These are phyloP conservation scores for Saccharomycopsis olivae DNA, from an alignment of 805 yeast species.

Conservation along the genomic window DNA sequence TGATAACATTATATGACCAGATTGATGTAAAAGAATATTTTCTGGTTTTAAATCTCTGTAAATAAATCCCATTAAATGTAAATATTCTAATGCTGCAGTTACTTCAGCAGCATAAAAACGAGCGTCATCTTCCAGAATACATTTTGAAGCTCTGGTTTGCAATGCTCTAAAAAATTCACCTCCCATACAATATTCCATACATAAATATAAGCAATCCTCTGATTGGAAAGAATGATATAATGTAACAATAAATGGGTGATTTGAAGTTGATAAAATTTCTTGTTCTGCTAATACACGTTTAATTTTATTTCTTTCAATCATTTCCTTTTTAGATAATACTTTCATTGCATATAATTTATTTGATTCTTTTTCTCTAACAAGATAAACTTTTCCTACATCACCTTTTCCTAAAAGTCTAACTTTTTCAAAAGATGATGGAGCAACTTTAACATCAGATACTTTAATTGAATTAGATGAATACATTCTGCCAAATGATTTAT, in stretches of 20 bases:
- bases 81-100: conserved; percentile 89
- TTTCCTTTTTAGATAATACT: conserved; percentile 78
- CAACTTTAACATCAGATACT: conserved; percentile 67
- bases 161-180: conserved; percentile 96
- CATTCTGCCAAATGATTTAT: conserved; percentile 43
- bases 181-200: conserved; percentile 99
- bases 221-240: conserved; percentile 94
- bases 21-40: conserved; percentile 84
- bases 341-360: conserved; percentile 85
- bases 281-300: conserved; percentile 94
- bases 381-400: conserved; percentile 93
- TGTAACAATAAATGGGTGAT: conserved; percentile 96
- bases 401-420: conserved; percentile 90
- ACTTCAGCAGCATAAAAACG: conserved; percentile 94
- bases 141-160: conserved; percentile 80
- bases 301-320: conserved; percentile 90
- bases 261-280: conserved; percentile 87
- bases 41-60: conserved; percentile 97
- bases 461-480: conserved; percentile 70
- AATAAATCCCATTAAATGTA: conserved; percentile 94
- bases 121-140: conserved; percentile 82
- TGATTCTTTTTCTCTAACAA: conserved; percentile 74
- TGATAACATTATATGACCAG: conserved; percentile 96
- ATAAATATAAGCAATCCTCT: conserved; percentile 78
- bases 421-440: conserved; percentile 81